These are phyloP conservation scores for Aspergillus nidulans DNA, from an alignment of 495 filamentous ascomycete genomes.

Conservation along the genomic window DNA sequence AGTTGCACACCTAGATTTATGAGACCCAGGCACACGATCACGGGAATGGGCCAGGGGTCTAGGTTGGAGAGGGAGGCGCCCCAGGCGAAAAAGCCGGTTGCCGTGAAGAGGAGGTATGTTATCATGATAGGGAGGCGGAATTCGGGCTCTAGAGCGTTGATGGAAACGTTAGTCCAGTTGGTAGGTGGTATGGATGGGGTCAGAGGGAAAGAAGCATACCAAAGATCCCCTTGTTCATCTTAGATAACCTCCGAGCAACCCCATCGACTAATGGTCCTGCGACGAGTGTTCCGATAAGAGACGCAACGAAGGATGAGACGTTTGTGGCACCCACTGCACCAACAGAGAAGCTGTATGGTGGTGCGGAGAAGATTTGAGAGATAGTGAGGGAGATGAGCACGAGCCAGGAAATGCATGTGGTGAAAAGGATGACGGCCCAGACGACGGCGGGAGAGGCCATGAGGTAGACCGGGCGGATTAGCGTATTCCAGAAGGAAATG, in stretches of 20 bases:
- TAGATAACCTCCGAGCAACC: constrained; percentile 28
- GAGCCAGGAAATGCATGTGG: constrained; percentile 45
- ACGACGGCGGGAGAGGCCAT: constrained; percentile 38
- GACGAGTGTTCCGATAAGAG: constrained; percentile 31
- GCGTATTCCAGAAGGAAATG: constrained; percentile 36
- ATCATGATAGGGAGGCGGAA: constrained; percentile 43
- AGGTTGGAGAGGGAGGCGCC: constrained; percentile 26
- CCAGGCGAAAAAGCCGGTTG: constrained; percentile 44
- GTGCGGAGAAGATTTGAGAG: constrained; percentile 43
- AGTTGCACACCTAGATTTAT: constrained; percentile 43
- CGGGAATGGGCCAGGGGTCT: constrained; percentile 35
- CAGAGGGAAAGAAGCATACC: constrained; percentile 12
- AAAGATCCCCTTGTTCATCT: constrained; percentile 26
- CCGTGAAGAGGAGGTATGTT: constrained; percentile 36
- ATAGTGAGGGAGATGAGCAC: constrained; percentile 40
- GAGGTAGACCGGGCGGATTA: constrained; percentile 40
- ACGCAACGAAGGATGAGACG: constrained; percentile 37
- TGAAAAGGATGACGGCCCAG: constrained; percentile 39
- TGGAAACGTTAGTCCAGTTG: too few relatives aligned
- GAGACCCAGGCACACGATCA: constrained; percentile 40
- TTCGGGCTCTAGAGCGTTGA: constrained; percentile 42
- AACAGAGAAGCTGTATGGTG: constrained; percentile 44
- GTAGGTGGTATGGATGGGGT: constrained; percentile 15
- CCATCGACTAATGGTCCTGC: constrained; percentile 41
- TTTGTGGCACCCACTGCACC: constrained; percentile 40